These are phyloP conservation scores for Chlamydomonas asymmetrica DNA, from an alignment of 139 green algal genomes.

Conservation along the genomic window DNA sequence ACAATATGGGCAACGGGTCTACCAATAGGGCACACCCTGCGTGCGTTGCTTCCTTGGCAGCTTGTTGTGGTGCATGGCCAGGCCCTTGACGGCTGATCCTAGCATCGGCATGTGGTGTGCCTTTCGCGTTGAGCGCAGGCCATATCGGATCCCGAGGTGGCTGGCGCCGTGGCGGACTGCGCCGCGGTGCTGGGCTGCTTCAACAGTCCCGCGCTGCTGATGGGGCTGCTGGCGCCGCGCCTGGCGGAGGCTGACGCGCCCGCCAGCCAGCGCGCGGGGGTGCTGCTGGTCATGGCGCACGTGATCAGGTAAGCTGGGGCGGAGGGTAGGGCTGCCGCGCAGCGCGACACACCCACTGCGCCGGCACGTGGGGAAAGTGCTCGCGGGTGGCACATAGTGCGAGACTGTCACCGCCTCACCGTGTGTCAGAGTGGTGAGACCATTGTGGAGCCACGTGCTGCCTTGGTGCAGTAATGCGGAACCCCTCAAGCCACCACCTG, in stretches of 20 bases:
- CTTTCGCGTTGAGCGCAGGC: neutral
- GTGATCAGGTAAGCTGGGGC: constrained; percentile 15
- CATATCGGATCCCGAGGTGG: constrained; percentile 26
- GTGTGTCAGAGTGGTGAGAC: neutral
- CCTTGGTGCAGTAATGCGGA: neutral
- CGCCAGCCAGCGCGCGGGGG: constrained; percentile 10
- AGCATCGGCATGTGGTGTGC: neutral
- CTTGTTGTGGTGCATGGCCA: neutral
- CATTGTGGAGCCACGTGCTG: neutral
- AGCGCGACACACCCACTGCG: too few species aligned
- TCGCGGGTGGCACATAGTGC: neutral
- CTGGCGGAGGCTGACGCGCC: constrained; percentile 19
- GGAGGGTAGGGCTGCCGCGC: neutral
- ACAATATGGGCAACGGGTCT: too few species aligned
- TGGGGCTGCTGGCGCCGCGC: constrained; percentile 36
- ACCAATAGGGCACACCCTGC: too few species aligned
- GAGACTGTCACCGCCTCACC: neutral
- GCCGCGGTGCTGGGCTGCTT: constrained; percentile 34
- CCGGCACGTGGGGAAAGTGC: too few species aligned
- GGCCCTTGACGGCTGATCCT: neutral
- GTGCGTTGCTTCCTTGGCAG: too few species aligned
- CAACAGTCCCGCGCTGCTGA: constrained; percentile 15
- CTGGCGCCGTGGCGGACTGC: constrained; percentile 11
- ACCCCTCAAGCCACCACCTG: neutral
- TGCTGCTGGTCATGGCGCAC: constrained; percentile 20